Evolutionary conservation across 257 asterid species (phyloP), one percentile per base, ranked within the genome.

Genomic region (Solanum etuberosum): DNA sequence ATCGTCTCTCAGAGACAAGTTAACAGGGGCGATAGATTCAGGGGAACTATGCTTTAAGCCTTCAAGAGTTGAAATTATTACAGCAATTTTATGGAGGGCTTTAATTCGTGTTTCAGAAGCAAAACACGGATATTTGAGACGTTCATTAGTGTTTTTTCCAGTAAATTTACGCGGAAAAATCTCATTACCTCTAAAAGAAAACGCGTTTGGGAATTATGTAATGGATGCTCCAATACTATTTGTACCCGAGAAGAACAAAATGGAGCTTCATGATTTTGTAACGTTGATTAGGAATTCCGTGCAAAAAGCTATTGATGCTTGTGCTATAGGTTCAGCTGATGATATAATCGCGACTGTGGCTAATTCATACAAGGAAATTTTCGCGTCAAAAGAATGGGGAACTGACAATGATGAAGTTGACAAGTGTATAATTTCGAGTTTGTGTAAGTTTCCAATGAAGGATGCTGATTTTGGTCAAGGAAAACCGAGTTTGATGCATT

Each of bases 41-140:
- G 83, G 90, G 48, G 46, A 32, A 35, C 4, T 76, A 5, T 12
- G 54, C 31, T 77, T 76, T 31, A 42, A 67, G 40, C 88, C 86
- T 13, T 76, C 88, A 10, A 84, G 46, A 34, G 80, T 72, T 10
- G 80, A 72, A 34, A 72, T 72, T 34, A 72, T 72, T 7, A 71
- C 81, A 4, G 89, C 89, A n/a, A 9, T 89, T 32, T 82, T 89
- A 46, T 89, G 90, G 90, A 83, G 85, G 83, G 87, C 89, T n/a
- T 48, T 89, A 4, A 86, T 89, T 54, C 46, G 38, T 14, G 51
- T 78, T 37, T 61, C 76, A 35, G 59, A 65, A 43, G 84, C 74
- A 35, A 88, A 78, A 54, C 61, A 85, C 9, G 88, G 88, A 5
- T 38, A 46, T 57, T 27, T 77, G 35, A 88, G 86, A 29, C 83